Base-by-base conservation (phyloP, 139 green algal species). In the Pseudopediastrum boryanum region DNA sequence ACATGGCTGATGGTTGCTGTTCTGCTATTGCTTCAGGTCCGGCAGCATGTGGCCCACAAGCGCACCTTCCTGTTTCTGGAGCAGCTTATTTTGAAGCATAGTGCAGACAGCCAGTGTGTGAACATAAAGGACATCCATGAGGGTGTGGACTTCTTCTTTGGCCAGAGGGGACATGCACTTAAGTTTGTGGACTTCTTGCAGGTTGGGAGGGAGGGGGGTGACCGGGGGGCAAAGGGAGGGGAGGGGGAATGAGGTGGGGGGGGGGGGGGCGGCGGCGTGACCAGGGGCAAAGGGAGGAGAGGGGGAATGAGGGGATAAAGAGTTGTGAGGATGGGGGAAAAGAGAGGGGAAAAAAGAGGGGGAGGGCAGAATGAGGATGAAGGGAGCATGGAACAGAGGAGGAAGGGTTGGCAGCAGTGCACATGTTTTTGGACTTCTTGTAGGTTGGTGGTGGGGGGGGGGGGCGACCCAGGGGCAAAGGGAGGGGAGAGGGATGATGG, bases 11-110 rank as follows among this genome's bases (percentile, higher is more conserved):
- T n/a, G n/a, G n/a, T n/a, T n/a, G n/a, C n/a, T n/a, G n/a, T n/a
- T 21, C 33, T 48, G 62, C 66, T 3, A 31, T 27, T 58, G 4
- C 27, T 52, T 36, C 85, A 98, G 92, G 86, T 97, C 23, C 88
- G 96, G 36, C 96, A 99, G 87, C 95, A 99, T 56, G 94, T 97
- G 62, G 85, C 86, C 43, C 96, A 99, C 90, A 99, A 99, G 90
- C 89, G 95, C 63, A 99, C 96, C 4, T 99, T 99, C 83, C 89
- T 99, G 63, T 99, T 94, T 86, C 85, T 99, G 78, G 96, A 99
- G 87, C 96, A 99, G 90, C 85, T 99, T 42, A 99, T 99, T 78
- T 83, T 99, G 62, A 97, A 96, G 67, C 92, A 98, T 80, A 87
- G 87, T 41, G 95, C 92, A 3, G 94, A 97, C 68, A 84, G 10